Evolutionary conservation across 352 stramenopile species (phyloP).

Genomic region (Phytophthora melonis): DNA sequence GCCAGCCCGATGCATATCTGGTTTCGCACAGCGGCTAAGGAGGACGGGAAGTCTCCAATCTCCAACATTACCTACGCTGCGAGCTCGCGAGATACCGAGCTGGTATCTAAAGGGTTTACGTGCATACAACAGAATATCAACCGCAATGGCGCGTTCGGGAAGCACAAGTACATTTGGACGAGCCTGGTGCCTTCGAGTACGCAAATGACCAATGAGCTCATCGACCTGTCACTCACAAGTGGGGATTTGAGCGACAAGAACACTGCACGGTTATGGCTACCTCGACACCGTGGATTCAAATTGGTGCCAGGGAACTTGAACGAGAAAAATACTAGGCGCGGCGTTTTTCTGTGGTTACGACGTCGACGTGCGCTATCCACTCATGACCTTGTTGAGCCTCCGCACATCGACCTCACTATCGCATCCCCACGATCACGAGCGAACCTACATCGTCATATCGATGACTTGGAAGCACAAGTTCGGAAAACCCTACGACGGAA

Average conservation of each 20-base stretch:
- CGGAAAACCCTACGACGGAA: constrained; percentile 72
- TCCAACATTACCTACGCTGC: constrained; percentile 71
- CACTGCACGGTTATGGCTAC: constrained; percentile 72
- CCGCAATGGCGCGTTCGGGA: constrained; percentile 64
- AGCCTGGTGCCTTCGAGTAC: constrained; percentile 58
- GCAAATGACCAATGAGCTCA: constrained; percentile 66
- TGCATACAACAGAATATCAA: constrained; percentile 83
- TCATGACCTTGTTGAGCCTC: constrained; percentile 66
- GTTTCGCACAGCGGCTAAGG: constrained; percentile 63
- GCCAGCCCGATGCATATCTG: constrained; percentile 63
- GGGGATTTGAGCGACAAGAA: constrained; percentile 75
- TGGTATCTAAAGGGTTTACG: constrained; percentile 78
- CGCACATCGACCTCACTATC: constrained; percentile 38
- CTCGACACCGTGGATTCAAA: constrained; percentile 79
- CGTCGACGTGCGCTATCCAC: constrained; percentile 43
- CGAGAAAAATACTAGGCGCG: constrained; percentile 60
- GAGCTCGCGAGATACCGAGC: constrained; percentile 71
- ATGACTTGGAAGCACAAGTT: constrained; percentile 77
- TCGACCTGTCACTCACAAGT: constrained; percentile 71
- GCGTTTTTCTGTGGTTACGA: constrained; percentile 78
- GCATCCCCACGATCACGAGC: constrained; percentile 53
- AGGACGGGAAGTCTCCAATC: constrained; percentile 73
- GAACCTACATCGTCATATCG: constrained; percentile 61
- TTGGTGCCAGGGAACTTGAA: constrained; percentile 74
- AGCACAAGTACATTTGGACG: constrained; percentile 84